These are phyloP conservation scores for Fraxinus sp. DNA, from an alignment of 305 asterid genomes.

Conservation along the genomic window DNA sequence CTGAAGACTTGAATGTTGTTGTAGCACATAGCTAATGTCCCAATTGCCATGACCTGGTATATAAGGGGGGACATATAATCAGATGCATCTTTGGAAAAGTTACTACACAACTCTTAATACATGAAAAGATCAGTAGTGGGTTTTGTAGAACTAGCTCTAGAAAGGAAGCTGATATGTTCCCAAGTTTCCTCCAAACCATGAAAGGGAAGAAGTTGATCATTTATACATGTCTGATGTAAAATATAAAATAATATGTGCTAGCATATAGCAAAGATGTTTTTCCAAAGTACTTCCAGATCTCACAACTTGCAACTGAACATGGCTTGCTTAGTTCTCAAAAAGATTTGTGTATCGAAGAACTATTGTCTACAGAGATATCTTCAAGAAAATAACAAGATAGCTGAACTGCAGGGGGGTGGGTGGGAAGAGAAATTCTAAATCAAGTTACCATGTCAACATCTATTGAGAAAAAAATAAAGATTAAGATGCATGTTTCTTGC, in stretches of 20 bases:
- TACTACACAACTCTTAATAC: neutral
- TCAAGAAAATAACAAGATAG: neutral
- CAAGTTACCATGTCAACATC: neutral
- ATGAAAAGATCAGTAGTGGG: conserved; percentile 7
- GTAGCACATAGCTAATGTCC: conserved; percentile 93
- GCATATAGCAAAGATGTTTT: neutral
- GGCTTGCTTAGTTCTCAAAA: neutral
- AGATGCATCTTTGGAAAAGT: conserved; percentile 19
- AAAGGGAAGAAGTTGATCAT: neutral
- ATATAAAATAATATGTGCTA: neutral
- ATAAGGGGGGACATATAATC: neutral
- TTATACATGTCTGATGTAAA: neutral
- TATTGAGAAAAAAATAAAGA: neutral
- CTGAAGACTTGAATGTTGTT: conserved; percentile 86
- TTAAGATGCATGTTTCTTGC: neutral
- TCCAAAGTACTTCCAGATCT: neutral
- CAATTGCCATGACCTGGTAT: conserved; percentile 92
- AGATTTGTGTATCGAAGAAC: neutral
- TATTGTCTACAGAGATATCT: neutral
- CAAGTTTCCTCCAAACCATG: neutral
- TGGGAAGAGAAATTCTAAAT: neutral
- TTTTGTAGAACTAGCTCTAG: neutral
- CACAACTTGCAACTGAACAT: neutral
- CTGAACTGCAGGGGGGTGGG: neutral
- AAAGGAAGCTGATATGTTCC: neutral